Percentiles rank a stretch among this genome's conserved stretches.
Conservation (phyloP, 108 stramenopile genomes). For the Nannochloropsis gaditana region DNA sequence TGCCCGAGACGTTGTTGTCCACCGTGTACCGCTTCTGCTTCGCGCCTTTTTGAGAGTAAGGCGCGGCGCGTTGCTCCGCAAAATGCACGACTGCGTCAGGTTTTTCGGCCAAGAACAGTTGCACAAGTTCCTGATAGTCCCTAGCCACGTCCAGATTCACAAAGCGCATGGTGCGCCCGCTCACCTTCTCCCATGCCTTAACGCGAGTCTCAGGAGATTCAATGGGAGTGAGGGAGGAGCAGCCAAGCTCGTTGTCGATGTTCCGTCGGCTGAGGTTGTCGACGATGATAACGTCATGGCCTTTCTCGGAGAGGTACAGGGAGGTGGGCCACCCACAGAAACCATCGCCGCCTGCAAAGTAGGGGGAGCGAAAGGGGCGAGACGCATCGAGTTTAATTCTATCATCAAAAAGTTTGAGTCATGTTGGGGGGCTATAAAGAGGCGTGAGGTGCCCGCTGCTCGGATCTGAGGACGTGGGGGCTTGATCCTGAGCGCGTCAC, state of each 20-base stretch:
- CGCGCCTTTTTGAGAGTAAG: constrained; percentile 89
- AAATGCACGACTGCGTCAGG: constrained; percentile 94
- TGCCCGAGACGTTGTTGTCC: constrained; percentile 90
- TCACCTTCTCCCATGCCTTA: constrained; percentile 77
- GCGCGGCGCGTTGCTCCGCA: constrained; percentile 96
- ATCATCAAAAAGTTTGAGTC: no score
- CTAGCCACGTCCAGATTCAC: constrained; percentile 85
- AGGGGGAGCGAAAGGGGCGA: neutral
- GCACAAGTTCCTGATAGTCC: constrained; percentile 85
- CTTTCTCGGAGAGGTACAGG: constrained; percentile 69
- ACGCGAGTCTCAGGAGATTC: constrained; percentile 59
- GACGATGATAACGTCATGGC: constrained; percentile 69
- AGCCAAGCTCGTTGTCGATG: constrained; percentile 82
- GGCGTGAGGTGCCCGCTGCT: no score
- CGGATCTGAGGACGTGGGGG: no score
- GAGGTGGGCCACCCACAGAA: constrained; percentile 98
- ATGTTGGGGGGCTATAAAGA: no score
- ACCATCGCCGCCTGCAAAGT: constrained; percentile 81
- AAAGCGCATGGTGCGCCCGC: constrained; percentile 81
- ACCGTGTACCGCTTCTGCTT: constrained; percentile 93
- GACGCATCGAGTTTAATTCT: no score
- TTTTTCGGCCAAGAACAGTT: constrained; percentile 79
- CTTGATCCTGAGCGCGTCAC: no score
- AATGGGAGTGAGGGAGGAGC: constrained; percentile 90
- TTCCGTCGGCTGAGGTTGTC: constrained; percentile 88